A percentile compares a stretch with the other conserved stretches of the same genome.
Evolutionary conservation across 495 filamentous ascomycete species (phyloP).

Genomic region (Baudoinia panamericana): DNA sequence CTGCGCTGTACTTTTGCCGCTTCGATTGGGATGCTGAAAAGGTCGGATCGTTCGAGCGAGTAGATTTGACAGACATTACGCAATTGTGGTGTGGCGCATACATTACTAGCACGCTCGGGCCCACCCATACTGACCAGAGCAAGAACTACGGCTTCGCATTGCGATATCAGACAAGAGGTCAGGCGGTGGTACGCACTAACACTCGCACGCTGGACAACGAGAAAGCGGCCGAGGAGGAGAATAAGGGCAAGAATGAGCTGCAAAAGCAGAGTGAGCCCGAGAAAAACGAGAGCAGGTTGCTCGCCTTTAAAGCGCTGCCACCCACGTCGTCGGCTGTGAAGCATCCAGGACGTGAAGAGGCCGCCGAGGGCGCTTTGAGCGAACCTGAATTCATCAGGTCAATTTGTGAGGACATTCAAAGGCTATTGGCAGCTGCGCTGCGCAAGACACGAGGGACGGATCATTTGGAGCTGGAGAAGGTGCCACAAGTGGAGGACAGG

Average conservation of each 20-base stretch:
- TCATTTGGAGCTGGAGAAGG: conserved; percentile 23
- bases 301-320: conserved; percentile 55
- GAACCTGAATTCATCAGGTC: conserved; percentile 57
- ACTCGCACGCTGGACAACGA: conserved; percentile 64
- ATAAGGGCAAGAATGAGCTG: conserved; percentile 15
- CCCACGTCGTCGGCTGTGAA: conserved; percentile 36
- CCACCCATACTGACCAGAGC: conserved; percentile 56
- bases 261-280: conserved; percentile 19
- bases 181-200: conserved; percentile 62
- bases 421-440: conserved; percentile 22
- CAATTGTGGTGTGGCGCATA: conserved; percentile 69
- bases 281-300: conserved; percentile 32
- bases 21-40: conserved; percentile 93
- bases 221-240: conserved; percentile 26
- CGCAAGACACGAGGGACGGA: conserved; percentile 17
- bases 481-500: conserved; percentile 44
- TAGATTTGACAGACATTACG: conserved; percentile 57
- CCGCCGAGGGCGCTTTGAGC: conserved; percentile 34
- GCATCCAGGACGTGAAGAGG: conserved; percentile 24
- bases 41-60: conserved; percentile 76
- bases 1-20: conserved; percentile 70
- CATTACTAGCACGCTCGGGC: conserved; percentile 71
- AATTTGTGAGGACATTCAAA: conserved; percentile 51
- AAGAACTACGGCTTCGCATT: conserved; percentile 75
- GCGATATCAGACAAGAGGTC: conserved; percentile 50